phyloP scores from a whole-genome alignment of 2,329 filamentous ascomycete species.

The Fusarium phyllophilum region DNA sequence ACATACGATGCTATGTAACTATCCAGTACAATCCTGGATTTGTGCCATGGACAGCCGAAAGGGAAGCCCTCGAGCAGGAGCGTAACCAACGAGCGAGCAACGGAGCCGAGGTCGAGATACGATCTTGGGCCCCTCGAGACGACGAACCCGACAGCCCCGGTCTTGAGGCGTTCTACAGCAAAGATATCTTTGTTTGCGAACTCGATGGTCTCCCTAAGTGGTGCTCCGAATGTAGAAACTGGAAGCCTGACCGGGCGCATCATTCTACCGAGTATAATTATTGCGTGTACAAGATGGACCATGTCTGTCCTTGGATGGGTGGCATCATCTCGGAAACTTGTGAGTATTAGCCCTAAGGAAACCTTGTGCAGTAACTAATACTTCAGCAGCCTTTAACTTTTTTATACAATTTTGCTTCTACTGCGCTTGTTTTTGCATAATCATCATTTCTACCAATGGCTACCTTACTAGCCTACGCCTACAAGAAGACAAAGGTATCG shows the following conservation, averaged over 20 bases:
- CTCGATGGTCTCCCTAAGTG: constrained; percentile 84
- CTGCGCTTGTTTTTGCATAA: constrained; percentile 72
- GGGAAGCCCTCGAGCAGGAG: constrained; percentile 46
- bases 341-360: constrained; percentile 48
- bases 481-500: constrained; percentile 52
- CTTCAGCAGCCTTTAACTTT: constrained; percentile 79
- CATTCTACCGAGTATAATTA: constrained; percentile 85
- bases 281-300: constrained; percentile 91
- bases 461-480: constrained; percentile 69
- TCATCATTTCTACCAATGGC: constrained; percentile 71
- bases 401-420: constrained; percentile 90
- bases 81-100: constrained; percentile 35
- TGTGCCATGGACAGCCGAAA: constrained; percentile 66
- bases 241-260: constrained; percentile 88
- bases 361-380: constrained; percentile 2
- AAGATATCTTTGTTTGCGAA: constrained; percentile 86
- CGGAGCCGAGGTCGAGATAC: constrained; percentile 43
- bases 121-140: constrained; percentile 54
- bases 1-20: constrained; percentile 71
- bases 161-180: constrained; percentile 80
- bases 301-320: constrained; percentile 97
- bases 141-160: constrained; percentile 70
- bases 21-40: constrained; percentile 79
- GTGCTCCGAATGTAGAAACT: constrained; percentile 85
- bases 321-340: constrained; percentile 87